Evolutionary conservation across 768 basidiomycete species (phyloP), one percentile per base, ranked within the genome.

Genomic region (Mycena indigotica): DNA sequence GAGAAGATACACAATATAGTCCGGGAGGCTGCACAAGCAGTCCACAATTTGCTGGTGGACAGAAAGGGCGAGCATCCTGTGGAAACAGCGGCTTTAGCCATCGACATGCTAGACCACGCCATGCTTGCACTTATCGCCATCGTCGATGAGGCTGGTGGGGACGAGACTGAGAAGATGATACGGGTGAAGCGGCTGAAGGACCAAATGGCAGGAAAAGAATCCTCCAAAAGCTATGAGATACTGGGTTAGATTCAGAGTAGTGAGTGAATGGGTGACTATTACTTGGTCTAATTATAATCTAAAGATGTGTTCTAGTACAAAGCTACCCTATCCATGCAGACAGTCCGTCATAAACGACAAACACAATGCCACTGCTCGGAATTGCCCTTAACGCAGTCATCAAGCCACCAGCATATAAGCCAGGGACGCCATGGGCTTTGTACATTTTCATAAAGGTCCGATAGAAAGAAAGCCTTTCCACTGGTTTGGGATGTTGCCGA

Each of bases 321-420:
- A n/a, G 58, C 65, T 72, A 79, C 52, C 74, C 72, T 65, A 79
- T 71, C 69, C 74, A 76, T 3, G 75, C 71, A 29, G 73, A 74
- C 55, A 96, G 74, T 28, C 85, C 88, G 67, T 96, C 93, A 65
- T 95, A 98, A 51, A 98, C 91, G 63, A 93, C 75, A 70, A 98
- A 98, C 53, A 98, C 94, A 55, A 98, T 81, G 4, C 91, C 95
- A 68, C 90, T 93, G 68, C 91, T 93, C 8, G 94, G 94, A 53
- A 95, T 85, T 5, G 89, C 85, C 55, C 94, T 78, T 40, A 86
- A 83, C 17, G 93, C 87, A 0, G 95, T 98, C 69, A 98, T 86
- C 12, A 94, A 95, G 68, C 91, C 94, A 0, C 96, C 96, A 24
- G 92, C 89, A 73, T 98, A 98, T 64, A 97, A 70, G 2, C 95